Percentiles rank a stretch among this genome's conserved stretches.
Conservation (phyloP, 2,329 filamentous ascomycete species). For the Tetracladium maxilliforme region DNA sequence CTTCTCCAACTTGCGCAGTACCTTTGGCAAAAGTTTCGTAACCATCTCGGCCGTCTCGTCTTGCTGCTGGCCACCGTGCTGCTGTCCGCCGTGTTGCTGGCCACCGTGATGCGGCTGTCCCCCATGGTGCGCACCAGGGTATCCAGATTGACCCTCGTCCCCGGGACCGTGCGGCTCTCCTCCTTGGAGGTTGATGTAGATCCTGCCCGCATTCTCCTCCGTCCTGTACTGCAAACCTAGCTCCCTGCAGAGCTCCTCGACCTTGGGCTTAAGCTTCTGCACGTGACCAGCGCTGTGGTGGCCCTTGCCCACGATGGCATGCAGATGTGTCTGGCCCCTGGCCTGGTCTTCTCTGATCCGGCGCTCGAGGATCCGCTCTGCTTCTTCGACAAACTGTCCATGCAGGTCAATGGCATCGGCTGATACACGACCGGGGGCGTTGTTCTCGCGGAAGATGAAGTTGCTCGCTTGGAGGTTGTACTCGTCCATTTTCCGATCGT, state of each 20-base stretch:
- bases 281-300: conserved; percentile 73
- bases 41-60: conserved; percentile 15
- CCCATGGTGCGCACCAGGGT: conserved; percentile 20
- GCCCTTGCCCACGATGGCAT: conserved; percentile 93
- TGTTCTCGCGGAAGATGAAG: conserved; percentile 93
- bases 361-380: conserved; percentile 76
- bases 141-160: conserved; percentile 23
- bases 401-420: conserved; percentile 86
- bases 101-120: conserved; percentile 16
- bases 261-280: conserved; percentile 90
- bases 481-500: conserved; percentile 70
- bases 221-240: conserved; percentile 70
- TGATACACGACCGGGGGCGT: conserved; percentile 58
- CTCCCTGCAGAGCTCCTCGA: conserved; percentile 75
- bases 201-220: conserved; percentile 78
- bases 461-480: conserved; percentile 88
- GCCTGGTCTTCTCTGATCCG: conserved; percentile 66
- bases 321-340: conserved; percentile 66
- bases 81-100: conserved; percentile 17
- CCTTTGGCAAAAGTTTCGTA: conserved; percentile 11
- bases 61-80: conserved; percentile 16
- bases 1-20: conserved; percentile 13
- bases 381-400: conserved; percentile 88
- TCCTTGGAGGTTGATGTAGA: conserved; percentile 77
- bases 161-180: conserved; percentile 39